Evolutionary conservation across 106 monocot species (phyloP), one percentile per base, ranked within the genome.

Genomic region (Narthecium ossifragum): DNA sequence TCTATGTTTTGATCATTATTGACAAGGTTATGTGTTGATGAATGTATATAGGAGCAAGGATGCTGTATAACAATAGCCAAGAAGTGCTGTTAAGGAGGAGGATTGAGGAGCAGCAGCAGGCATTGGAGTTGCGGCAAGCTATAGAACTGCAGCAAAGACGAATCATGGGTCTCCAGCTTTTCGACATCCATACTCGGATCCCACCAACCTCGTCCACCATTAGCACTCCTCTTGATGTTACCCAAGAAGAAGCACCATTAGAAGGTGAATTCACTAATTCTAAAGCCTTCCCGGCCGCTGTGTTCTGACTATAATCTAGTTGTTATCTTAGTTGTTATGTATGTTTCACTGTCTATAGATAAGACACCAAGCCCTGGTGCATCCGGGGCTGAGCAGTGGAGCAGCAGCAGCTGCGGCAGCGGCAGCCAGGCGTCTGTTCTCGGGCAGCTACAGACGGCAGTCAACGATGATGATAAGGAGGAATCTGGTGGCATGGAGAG

Each of bases 101-200:
- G 66, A n/a, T 86, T 20, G 86, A 86, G 57, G 92, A 86, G 63
- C 82, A 82, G 57, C 80, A 91, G 65, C 81, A 82, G 29, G 82
- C 82, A 3, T 77, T 67, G 21, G 86, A 86, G 49, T 70, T 92
- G 18, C 92, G 86, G 61, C 83, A 86, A 36, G 86, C 92, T 6
- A 86, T 92, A 14, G 92, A 92, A 68, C 69, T 80, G 17, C 86
- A 92, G 49, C 45, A 70, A 30, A 59, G 87, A 23, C 63, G 84
- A 10, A 65, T 92, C 70, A 80, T 92, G 80, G 81, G 80, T 7
- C 75, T 92, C 26, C 80, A 87, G 31, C 78, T 87, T 6, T 66
- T 83, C 15, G 87, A 87, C 36, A 62, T 86, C 30, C 84, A 80
- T 41, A 63, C 36, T 18, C 53, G 72, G 26, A 72, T 40, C 27